Evolutionary conservation across 2,329 filamentous ascomycete species (phyloP), one percentile per base, ranked within the genome.

Genomic region (Metarhizium rileyi): DNA sequence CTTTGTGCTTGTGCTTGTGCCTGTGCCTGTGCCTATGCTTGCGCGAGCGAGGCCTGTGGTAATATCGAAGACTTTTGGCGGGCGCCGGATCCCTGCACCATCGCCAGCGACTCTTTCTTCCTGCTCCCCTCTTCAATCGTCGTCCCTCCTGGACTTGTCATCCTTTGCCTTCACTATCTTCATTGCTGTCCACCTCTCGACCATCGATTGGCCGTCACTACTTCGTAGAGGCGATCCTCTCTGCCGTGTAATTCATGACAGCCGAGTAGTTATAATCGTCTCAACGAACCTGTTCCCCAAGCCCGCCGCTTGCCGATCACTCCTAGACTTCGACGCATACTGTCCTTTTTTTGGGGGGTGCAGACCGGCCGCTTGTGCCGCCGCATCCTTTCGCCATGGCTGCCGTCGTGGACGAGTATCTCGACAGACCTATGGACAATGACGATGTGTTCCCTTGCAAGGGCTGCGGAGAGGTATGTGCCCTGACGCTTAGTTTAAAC

Each of bases 391-490:
- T 54, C 59, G 64, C 50, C 63, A 73, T 76, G 70, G 65, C 75
- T 50, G 70, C 70, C 56, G 60, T 70, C 41, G 76, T 82, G 62
- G 79, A 80, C 57, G 79, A 81, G 50, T 84, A 81, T 59, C 66
- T 81, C 56, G 81, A 85, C 53, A 75, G 70, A 60, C 77, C 81
- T 48, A 76, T 87, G 74, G 88, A 94, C 53, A 77, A 78, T 55
- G 89, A 94, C 60, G 90, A 95, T 65, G 76, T 86, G 56, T 94
- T 87, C 63, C 87, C 87, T 53, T 95, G 90, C 75, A 95, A 94
- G 74, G 89, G 88, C 52, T 95, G 90, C 70, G 89, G 89, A 72
- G 87, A 94, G 77, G 88, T 94, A 60, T 61, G 54, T 47, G 40
- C 42, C 50, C 42, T 43, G 18, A 9, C 16, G 10, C 40, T 26